Evolutionary conservation across 495 filamentous ascomycete species (phyloP).

Genomic region (Neurospora pannonica): DNA sequence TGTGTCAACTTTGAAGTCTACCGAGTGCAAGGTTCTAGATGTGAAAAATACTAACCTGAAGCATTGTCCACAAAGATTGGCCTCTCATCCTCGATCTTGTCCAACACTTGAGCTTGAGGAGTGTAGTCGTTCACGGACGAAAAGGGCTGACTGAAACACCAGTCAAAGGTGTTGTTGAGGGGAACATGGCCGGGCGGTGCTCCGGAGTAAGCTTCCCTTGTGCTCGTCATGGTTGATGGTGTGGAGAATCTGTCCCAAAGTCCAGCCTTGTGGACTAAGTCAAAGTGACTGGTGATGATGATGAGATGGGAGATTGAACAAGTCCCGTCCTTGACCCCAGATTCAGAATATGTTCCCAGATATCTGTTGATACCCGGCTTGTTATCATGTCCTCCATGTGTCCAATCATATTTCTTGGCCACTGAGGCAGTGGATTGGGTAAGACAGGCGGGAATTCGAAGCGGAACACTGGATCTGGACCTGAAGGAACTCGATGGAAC

Average conservation of each 20-base stretch:
- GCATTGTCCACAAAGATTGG: constrained; percentile 24
- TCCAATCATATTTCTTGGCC: neutral
- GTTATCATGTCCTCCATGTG: neutral
- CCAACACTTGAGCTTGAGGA: constrained; percentile 11
- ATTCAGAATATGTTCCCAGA: neutral
- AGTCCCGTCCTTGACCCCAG: neutral
- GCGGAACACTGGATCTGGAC: neutral
- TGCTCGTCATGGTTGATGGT: neutral
- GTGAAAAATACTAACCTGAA: constrained; percentile 7
- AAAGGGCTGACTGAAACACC: constrained; percentile 22
- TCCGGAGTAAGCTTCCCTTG: constrained; percentile 9
- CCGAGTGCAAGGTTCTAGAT: neutral
- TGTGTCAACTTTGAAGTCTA: neutral
- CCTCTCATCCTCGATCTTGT: constrained; percentile 11
- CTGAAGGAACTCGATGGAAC: neutral
- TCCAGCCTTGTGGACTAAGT: neutral
- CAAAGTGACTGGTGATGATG: neutral
- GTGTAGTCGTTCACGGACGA: constrained; percentile 10
- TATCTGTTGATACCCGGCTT: neutral
- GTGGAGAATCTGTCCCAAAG: neutral
- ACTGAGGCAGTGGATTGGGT: neutral
- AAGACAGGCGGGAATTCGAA: neutral
- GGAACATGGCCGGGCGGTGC: constrained; percentile 15
- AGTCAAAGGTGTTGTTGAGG: constrained; percentile 15
- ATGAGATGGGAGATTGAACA: neutral